phyloP scores from a whole-genome alignment of 345 rosid species.

The Alliaria petiolata region DNA sequence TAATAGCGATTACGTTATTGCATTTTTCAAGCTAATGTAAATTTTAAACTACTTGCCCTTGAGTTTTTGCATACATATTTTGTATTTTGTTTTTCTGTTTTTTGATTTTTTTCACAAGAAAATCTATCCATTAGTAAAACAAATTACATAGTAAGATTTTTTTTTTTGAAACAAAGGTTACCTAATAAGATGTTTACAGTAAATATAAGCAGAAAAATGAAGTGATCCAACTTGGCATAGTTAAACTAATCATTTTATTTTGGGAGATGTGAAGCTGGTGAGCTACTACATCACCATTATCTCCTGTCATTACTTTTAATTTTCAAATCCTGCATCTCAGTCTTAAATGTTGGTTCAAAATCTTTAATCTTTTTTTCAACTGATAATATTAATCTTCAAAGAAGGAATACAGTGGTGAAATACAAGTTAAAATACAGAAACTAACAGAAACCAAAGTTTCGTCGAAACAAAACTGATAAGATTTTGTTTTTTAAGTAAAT shows the following conservation, averaged over 20 bases:
- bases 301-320: no score
- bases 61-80: not conserved
- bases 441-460: no score
- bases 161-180: not conserved
- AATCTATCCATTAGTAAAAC: no score
- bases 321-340: no score
- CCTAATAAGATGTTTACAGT: no score
- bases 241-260: conserved; percentile 13
- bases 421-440: no score
- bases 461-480: no score
- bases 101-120: not conserved
- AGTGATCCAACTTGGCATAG: conserved; percentile 18
- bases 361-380: not conserved
- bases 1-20: conserved; percentile 52
- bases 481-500: not conserved
- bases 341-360: conserved; percentile 25
- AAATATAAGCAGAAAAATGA: not conserved
- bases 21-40: not conserved
- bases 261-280: conserved; percentile 25
- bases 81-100: not conserved
- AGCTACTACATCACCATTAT: conserved; percentile 30
- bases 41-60: not conserved
- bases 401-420: no score
- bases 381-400: no score
- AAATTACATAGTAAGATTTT: no score